Evolutionary conservation across 108 stramenopile genomes (phyloP).

Genomic region (Phaeodactylum tricornutum): DNA sequence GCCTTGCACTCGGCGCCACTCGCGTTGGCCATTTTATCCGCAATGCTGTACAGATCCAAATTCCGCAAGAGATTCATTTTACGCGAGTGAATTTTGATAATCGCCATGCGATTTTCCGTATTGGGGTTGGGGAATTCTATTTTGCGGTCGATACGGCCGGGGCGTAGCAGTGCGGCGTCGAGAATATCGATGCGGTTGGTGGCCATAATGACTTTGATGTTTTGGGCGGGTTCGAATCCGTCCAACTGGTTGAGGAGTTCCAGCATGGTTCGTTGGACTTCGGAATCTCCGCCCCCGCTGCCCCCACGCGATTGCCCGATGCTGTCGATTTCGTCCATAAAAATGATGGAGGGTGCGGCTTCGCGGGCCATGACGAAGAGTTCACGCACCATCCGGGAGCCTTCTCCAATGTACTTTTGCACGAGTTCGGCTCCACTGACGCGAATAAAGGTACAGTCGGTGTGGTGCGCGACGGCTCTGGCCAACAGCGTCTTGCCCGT

Average conservation of each 20-base stretch:
- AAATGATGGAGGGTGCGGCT: constrained; percentile 97
- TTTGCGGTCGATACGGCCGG: constrained; percentile 95
- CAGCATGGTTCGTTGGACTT: constrained; percentile 99
- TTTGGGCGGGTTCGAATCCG: constrained; percentile 98
- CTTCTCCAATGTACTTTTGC: constrained; percentile 99
- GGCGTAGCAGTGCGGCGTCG: constrained; percentile 88
- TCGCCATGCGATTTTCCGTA: constrained; percentile 78
- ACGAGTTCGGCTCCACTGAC: constrained; percentile 98
- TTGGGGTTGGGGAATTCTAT: constrained; percentile 96
- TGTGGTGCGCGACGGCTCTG: constrained; percentile 99
- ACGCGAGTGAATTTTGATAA: constrained; percentile 92
- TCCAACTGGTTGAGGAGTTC: constrained; percentile 98
- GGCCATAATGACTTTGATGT: constrained; percentile 98
- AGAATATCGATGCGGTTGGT: constrained; percentile 98
- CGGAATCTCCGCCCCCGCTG: constrained; percentile 89
- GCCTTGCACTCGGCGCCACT: constrained; percentile 99
- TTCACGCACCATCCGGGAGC: constrained; percentile 98
- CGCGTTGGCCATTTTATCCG: constrained; percentile 92
- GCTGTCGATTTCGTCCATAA: constrained; percentile 99
- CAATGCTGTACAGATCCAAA: constrained; percentile 88
- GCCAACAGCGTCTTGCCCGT: constrained; percentile 99
- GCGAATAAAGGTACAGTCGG: constrained; percentile 99
- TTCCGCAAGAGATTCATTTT: constrained; percentile 97
- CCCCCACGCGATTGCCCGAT: constrained; percentile 85
- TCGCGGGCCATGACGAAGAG: constrained; percentile 99